Evolutionary conservation across 1,284 basidiomycete genomes (phyloP).

Genomic region (Phylloboletellus chloephorus): DNA sequence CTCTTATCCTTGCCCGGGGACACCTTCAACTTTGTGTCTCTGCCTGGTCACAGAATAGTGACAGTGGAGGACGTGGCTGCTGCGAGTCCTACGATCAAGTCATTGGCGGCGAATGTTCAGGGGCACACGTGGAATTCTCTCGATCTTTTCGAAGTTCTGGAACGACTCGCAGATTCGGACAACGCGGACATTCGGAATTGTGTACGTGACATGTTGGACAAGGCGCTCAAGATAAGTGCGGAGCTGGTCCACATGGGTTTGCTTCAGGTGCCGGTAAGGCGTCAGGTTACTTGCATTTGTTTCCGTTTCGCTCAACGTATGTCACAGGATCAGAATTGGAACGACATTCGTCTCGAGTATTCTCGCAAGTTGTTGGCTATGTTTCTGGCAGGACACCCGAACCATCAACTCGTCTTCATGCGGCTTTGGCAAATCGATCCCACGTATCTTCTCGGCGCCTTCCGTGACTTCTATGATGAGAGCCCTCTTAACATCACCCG

Average conservation of each 20-base stretch:
- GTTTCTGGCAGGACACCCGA: conserved; percentile 91
- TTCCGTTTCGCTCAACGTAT: conserved; percentile 2
- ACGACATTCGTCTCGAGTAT: conserved; percentile 81
- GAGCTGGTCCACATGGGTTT: conserved; percentile 94
- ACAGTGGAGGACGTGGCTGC: conserved; percentile 81
- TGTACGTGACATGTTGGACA: conserved; percentile 86
- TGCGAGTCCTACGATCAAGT: conserved; percentile 82
- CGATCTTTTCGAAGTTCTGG: conserved; percentile 87
- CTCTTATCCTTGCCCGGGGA: conserved; percentile 85
- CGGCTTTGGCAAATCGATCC: conserved; percentile 90
- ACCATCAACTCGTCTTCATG: conserved; percentile 95
- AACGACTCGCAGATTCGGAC: conserved; percentile 70
- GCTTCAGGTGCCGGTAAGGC: conserved; percentile 80
- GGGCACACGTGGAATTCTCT: conserved; percentile 92
- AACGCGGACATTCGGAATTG: conserved; percentile 64
- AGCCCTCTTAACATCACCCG: conserved; percentile 91
- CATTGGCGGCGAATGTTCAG: conserved; percentile 80
- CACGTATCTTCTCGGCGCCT: conserved; percentile 77
- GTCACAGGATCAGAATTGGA: conserved; percentile 74
- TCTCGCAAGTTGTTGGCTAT: conserved; percentile 81
- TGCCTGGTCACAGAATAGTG: conserved; percentile 77
- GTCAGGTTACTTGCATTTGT: background rate
- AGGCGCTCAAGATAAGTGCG: conserved; percentile 87
- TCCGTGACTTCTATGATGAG: conserved; percentile 89
- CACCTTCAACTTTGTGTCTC: conserved; percentile 84